Conservation (phyloP, 164 flowering plant genomes). For the Annona squamosa region DNA sequence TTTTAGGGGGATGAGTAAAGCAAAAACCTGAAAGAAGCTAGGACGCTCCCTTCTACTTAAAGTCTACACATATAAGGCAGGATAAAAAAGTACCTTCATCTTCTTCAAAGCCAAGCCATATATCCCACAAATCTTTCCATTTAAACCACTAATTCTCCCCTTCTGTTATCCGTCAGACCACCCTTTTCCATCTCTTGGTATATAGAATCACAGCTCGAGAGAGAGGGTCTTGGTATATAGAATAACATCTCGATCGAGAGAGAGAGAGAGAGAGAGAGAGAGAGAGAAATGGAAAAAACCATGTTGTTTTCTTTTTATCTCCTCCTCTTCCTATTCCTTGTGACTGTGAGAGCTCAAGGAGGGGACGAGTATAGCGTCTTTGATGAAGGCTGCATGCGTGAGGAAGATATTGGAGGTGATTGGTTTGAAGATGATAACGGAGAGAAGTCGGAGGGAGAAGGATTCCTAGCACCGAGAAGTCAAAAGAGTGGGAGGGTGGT, state of each 20-base stretch:
- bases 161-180: constrained; percentile 40
- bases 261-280: not conserved
- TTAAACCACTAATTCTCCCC: constrained; percentile 35
- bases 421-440: constrained; percentile 39
- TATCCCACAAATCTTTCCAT: constrained; percentile 26
- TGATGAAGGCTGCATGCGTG: constrained; percentile 15
- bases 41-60: constrained; percentile 50
- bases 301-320: not conserved
- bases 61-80: constrained; percentile 42
- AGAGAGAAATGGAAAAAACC: constrained; percentile 32
- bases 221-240: too few relatives aligned
- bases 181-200: constrained; percentile 27
- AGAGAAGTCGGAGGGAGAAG: constrained; percentile 26
- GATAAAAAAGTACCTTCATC: constrained; percentile 25
- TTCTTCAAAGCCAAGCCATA: constrained; percentile 76
- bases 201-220: constrained; percentile 16
- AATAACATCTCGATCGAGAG: constrained; percentile 11
- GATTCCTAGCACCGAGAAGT: constrained; percentile 35
- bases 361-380: constrained; percentile 16
- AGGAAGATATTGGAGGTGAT: constrained; percentile 32
- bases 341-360: constrained; percentile 34
- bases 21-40: constrained; percentile 21
- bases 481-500: constrained; percentile 39
- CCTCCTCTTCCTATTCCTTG: constrained; percentile 25
- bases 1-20: constrained; percentile 18